Percentiles rank a stretch among this genome's conserved stretches.
Evolutionary conservation across 2,329 filamentous ascomycete genomes (phyloP).

Genomic region (Juglanconis sp.): DNA sequence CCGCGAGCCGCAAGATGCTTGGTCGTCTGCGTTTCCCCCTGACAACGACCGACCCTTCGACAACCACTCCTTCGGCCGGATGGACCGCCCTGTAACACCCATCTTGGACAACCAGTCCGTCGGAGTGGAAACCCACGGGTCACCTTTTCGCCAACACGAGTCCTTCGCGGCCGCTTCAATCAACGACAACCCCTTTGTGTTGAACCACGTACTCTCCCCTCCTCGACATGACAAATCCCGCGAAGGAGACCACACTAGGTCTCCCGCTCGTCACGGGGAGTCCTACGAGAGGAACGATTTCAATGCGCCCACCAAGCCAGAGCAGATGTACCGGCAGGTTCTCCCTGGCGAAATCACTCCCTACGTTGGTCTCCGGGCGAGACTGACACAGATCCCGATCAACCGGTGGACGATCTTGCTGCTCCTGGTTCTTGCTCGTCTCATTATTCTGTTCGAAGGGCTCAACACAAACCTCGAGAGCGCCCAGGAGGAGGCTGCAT

Average conservation of each 20-base stretch:
- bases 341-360: conserved; percentile 66
- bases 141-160: conserved; percentile 5
- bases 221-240: background rate
- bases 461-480: conserved; percentile 72
- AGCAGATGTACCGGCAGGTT: conserved; percentile 25
- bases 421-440: conserved; percentile 76
- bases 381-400: conserved; percentile 94
- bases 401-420: conserved; percentile 95
- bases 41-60: background rate
- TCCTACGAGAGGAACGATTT: conserved; percentile 33
- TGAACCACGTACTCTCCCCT: background rate
- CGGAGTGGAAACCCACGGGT: background rate
- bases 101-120: background rate
- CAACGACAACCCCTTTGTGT: background rate
- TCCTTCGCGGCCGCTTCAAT: conserved; percentile 24
- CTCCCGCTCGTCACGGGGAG: conserved; percentile 27
- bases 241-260: conserved; percentile 5
- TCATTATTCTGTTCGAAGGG: conserved; percentile 71
- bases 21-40: background rate
- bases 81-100: background rate
- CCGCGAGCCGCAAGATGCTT: background rate
- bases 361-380: conserved; percentile 84
- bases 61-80: background rate
- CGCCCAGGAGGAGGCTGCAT: conserved; percentile 77
- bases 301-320: conserved; percentile 49